Evolutionary conservation across 108 stramenopile genomes (phyloP).

Genomic region (Skeletonema tropicum): DNA sequence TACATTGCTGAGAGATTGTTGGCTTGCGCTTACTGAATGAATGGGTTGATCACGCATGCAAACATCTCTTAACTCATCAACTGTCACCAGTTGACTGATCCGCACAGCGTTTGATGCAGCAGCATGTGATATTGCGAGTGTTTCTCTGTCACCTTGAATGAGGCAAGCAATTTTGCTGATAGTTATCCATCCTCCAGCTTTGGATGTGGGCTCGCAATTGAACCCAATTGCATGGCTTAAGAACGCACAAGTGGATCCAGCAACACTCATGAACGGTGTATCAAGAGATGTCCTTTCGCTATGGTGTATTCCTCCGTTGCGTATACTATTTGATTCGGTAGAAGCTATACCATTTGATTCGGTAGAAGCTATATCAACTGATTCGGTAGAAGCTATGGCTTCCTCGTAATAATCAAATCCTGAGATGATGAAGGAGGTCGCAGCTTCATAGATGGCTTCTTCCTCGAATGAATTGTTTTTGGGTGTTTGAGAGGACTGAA

Average conservation of each 20-base stretch:
- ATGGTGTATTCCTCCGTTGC: not conserved
- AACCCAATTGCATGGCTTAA: constrained; percentile 25
- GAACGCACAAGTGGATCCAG: constrained; percentile 38
- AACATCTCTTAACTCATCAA: constrained; percentile 9
- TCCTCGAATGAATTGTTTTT: constrained; percentile 25
- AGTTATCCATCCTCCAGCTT: constrained; percentile 30
- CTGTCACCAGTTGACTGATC: constrained; percentile 23
- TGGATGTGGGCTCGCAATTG: not conserved
- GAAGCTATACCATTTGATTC: not conserved
- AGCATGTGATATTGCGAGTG: constrained; percentile 30
- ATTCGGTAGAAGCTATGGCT: not conserved
- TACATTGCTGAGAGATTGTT: not conserved
- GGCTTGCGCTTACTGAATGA: not conserved
- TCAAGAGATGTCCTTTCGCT: not conserved
- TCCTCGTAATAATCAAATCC: constrained; percentile 31
- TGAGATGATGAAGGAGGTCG: constrained; percentile 50
- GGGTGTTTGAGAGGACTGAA: constrained; percentile 1
- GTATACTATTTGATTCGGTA: not conserved
- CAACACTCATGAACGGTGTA: constrained; percentile 16
- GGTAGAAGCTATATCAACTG: not conserved
- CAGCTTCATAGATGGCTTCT: constrained; percentile 50
- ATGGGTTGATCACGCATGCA: not conserved
- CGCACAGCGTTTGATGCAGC: constrained; percentile 31
- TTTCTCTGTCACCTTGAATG: constrained; percentile 46
- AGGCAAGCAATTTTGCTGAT: constrained; percentile 33